Conservation (phyloP, 2,329 filamentous ascomycete species). For the Nemania serpens region DNA sequence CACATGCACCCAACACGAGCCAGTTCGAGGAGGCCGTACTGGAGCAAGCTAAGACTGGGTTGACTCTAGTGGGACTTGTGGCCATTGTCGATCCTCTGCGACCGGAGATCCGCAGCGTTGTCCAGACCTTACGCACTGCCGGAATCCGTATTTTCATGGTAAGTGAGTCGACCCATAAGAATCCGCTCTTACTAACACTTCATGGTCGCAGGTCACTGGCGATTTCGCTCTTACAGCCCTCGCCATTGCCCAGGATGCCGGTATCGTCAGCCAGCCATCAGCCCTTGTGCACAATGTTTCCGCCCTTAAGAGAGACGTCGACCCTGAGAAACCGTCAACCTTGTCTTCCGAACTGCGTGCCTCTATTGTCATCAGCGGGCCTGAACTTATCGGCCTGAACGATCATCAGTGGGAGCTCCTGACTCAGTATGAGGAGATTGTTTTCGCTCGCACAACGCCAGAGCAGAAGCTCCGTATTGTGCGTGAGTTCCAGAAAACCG, state of each 20-base stretch:
- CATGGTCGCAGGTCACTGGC: conserved; percentile 62
- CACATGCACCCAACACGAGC: conserved; percentile 48
- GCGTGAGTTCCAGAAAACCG: conserved; percentile 68
- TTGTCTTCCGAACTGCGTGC: conserved; percentile 40
- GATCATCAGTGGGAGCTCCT: conserved; percentile 72
- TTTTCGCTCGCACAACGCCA: conserved; percentile 76
- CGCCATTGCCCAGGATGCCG: conserved; percentile 73
- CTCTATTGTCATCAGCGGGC: conserved; percentile 67
- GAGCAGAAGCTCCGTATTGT: conserved; percentile 82
- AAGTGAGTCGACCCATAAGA: conserved; percentile 10
- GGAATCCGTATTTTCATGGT: conserved; percentile 81
- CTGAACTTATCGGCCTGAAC: conserved; percentile 68
- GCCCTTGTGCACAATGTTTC: conserved; percentile 57
- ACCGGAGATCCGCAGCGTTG: conserved; percentile 70
- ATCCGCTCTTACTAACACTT: not conserved
- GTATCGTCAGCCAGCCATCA: conserved; percentile 64
- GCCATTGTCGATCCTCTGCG: conserved; percentile 80
- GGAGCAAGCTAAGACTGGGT: conserved; percentile 62
- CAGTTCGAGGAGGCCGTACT: conserved; percentile 63
- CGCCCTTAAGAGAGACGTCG: conserved; percentile 51
- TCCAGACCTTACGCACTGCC: conserved; percentile 68
- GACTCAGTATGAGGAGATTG: conserved; percentile 69
- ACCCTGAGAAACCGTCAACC: conserved; percentile 18
- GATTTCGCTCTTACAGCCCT: conserved; percentile 77
- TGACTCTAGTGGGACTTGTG: conserved; percentile 74